A percentile compares a stretch with the other conserved stretches of the same genome.
phyloP scores from a whole-genome alignment of 2,329 filamentous ascomycete species.

The Coleophoma cylindrospora region DNA sequence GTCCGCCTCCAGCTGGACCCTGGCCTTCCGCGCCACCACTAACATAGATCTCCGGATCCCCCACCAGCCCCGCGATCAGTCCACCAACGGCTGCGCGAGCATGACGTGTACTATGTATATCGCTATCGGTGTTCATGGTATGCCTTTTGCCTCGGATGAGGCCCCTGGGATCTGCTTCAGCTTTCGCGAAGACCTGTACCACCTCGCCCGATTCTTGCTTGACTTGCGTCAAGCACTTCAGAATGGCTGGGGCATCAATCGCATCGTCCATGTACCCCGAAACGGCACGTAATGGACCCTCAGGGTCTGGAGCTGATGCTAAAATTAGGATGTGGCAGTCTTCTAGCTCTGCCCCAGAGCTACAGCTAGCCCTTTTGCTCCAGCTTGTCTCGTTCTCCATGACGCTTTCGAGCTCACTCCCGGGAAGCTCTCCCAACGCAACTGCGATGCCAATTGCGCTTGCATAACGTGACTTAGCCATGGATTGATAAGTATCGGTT shows the following conservation, averaged over 20 bases:
- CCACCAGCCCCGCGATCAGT: conserved; percentile 24
- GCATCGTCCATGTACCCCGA: conserved; percentile 23
- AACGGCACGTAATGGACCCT: conserved; percentile 12
- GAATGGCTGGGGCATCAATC: conserved; percentile 20
- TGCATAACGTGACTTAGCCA: conserved; percentile 28
- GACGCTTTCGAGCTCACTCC: conserved; percentile 13
- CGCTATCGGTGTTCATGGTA: conserved; percentile 26
- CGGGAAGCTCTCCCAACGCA: conserved; percentile 20
- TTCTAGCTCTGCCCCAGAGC: conserved; percentile 27
- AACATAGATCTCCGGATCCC: conserved; percentile 25
- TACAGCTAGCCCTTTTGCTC: conserved; percentile 25
- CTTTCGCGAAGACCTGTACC: conserved; percentile 26
- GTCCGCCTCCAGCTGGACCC: conserved; percentile 24
- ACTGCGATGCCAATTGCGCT: conserved; percentile 24
- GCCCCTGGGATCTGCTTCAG: conserved; percentile 24
- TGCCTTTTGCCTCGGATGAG: conserved; percentile 21
- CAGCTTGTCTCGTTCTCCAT: conserved; percentile 16
- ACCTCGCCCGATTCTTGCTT: conserved; percentile 14
- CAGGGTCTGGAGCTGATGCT: conserved; percentile 13
- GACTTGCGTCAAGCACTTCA: conserved; percentile 14
- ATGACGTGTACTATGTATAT: conserved; percentile 26
- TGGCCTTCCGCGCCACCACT: conserved; percentile 28
- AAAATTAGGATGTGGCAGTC: conserved; percentile 27
- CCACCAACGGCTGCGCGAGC: conserved; percentile 27
- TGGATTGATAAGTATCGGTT: conserved; percentile 27